phyloP scores from a whole-genome alignment of 192 early-diverging fungal species.

The Coemansia sp. region DNA sequence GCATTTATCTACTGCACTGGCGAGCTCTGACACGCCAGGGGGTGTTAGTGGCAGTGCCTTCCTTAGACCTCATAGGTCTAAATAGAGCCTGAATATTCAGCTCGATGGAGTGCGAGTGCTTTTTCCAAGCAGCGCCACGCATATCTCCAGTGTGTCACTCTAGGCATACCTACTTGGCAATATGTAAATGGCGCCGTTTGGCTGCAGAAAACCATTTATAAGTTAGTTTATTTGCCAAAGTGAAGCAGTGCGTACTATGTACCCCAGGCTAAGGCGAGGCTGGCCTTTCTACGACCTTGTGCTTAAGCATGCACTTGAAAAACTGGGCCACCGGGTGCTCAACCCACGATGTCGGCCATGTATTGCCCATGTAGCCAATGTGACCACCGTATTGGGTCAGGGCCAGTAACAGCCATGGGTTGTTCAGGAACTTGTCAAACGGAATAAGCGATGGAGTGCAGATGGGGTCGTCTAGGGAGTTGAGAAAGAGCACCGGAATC shows the following conservation, averaged over 20 bases:
- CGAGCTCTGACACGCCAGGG: neutral
- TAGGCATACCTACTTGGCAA: neutral
- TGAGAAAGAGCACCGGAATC: conserved; percentile 82
- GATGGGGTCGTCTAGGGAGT: conserved; percentile 91
- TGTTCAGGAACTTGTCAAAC: conserved; percentile 68
- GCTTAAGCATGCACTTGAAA: conserved; percentile 41
- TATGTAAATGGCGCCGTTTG: neutral
- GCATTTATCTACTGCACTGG: neutral
- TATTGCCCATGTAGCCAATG: conserved; percentile 69
- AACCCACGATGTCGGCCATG: conserved; percentile 53
- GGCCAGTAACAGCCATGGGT: conserved; percentile 81
- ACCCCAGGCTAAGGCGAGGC: neutral
- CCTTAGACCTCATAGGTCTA: neutral
- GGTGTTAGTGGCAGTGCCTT: neutral
- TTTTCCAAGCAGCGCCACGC: conserved; percentile 2
- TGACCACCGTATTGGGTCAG: conserved; percentile 86
- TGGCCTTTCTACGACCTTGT: neutral
- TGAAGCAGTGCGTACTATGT: neutral
- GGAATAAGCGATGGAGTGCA: conserved; percentile 69
- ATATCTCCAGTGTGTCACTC: conserved; percentile 13
- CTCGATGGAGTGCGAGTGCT: neutral
- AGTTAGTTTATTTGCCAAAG: neutral
- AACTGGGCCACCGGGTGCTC: conserved; percentile 54
- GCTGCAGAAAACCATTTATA: neutral
- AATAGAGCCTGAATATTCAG: neutral